Conservation (phyloP, 2,329 filamentous ascomycete genomes). For the Nemania bipapillata region DNA sequence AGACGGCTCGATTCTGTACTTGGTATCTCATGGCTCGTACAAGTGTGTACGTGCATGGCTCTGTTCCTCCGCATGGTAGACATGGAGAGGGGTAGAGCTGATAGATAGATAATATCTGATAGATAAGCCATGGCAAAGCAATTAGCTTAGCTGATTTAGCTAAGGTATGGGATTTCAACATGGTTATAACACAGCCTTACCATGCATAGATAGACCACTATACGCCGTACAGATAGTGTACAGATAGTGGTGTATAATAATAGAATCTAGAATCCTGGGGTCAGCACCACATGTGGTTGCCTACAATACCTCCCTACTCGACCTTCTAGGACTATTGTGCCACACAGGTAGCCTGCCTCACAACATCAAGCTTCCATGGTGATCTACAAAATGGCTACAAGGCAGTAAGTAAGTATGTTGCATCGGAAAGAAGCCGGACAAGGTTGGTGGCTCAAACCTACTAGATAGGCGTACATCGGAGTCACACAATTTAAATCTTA, state of each 20-base stretch:
- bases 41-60: no score
- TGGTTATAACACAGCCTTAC: slow-evolving; percentile 31
- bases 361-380: not conserved
- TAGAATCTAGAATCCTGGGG: slow-evolving; percentile 18
- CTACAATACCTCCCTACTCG: not conserved
- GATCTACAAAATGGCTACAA: not conserved
- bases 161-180: not conserved
- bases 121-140: not conserved
- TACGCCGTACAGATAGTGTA: slow-evolving; percentile 1
- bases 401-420: no score
- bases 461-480: no score
- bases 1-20: slow-evolving; percentile 11
- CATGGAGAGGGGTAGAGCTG: slow-evolving; percentile 15
- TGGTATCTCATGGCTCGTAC: not conserved
- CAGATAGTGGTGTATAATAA: slow-evolving; percentile 25
- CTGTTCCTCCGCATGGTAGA: not conserved
- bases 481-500: no score
- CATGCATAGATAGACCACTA: not conserved
- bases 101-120: not conserved
- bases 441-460: no score
- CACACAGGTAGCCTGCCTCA: not conserved
- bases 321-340: not conserved
- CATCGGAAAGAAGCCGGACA: no score
- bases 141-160: no score
- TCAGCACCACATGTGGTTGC: not conserved